phyloP scores from a whole-genome alignment of 768 basidiomycete species.

The Leccinum ochraceum region DNA sequence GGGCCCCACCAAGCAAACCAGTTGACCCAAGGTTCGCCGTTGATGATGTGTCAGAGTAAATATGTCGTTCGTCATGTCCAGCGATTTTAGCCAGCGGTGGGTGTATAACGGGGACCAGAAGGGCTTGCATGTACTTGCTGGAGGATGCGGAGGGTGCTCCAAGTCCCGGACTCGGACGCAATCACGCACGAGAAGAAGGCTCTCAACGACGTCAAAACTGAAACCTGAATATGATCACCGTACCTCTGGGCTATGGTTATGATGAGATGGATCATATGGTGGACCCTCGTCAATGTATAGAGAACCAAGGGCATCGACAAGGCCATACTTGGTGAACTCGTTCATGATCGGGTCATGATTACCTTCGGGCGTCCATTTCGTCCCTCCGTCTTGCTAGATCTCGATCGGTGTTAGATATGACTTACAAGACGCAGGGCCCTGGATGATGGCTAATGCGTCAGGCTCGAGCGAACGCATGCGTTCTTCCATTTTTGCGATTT shows the following conservation, averaged over 20 bases:
- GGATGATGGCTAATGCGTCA: conserved; percentile 51
- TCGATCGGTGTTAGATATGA: conserved; percentile 44
- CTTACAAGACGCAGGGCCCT: conserved; percentile 39
- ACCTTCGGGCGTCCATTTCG: conserved; percentile 30
- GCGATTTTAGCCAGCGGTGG: not conserved
- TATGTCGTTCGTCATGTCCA: not conserved
- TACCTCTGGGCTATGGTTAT: conserved; percentile 54
- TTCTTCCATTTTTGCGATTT: conserved; percentile 46
- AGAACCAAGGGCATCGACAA: conserved; percentile 43
- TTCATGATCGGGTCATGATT: conserved; percentile 2
- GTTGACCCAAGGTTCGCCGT: not conserved
- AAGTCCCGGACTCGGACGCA: not conserved
- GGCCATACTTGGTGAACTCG: conserved; percentile 20
- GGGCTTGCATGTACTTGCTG: not conserved
- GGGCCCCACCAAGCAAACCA: not conserved
- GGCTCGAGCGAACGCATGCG: conserved; percentile 52
- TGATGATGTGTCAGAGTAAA: conserved; percentile 39
- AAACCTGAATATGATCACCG: conserved; percentile 11
- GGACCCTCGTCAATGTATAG: conserved; percentile 43
- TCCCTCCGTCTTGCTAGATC: conserved; percentile 22
- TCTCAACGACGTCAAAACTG: conserved; percentile 29
- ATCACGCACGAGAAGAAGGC: conserved; percentile 42
- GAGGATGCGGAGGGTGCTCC: not conserved
- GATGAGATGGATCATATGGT: conserved; percentile 28
- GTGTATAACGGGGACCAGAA: not conserved